phyloP scores from a whole-genome alignment of 2,329 filamentous ascomycete species.

The Cercospora brassicicola region DNA sequence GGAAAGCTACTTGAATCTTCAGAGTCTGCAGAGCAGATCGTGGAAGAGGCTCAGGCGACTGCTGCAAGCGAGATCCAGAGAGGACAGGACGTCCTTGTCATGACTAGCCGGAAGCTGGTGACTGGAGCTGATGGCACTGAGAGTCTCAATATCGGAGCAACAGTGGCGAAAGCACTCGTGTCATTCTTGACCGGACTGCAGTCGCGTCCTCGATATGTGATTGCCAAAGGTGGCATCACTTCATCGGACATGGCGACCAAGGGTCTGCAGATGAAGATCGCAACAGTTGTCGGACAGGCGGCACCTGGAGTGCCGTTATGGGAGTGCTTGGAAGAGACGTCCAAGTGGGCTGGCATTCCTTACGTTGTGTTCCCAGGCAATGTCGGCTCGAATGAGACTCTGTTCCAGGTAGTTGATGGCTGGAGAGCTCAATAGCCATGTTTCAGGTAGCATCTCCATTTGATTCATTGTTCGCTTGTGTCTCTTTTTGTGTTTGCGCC shows the following conservation, averaged over 20 bases:
- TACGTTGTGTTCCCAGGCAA: constrained; percentile 62
- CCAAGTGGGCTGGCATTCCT: constrained; percentile 53
- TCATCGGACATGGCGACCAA: constrained; percentile 61
- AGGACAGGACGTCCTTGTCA: constrained; percentile 58
- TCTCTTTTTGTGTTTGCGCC: background rate
- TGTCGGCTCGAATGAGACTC: constrained; percentile 52
- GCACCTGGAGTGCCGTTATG: constrained; percentile 60
- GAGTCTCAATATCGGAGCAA: constrained; percentile 57
- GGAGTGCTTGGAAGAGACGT: constrained; percentile 56
- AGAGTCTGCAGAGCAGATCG: constrained; percentile 40
- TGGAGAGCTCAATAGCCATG: constrained; percentile 32
- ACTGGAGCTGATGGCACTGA: constrained; percentile 52
- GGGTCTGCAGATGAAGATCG: constrained; percentile 55
- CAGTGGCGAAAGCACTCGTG: constrained; percentile 55
- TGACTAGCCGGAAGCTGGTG: constrained; percentile 59
- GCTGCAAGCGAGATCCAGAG: constrained; percentile 38
- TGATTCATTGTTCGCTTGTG: background rate
- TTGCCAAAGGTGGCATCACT: constrained; percentile 62
- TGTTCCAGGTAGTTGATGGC: constrained; percentile 49
- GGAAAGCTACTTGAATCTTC: constrained; percentile 48
- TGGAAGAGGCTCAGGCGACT: constrained; percentile 42
- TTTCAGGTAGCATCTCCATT: constrained; percentile 4
- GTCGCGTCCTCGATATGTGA: constrained; percentile 56
- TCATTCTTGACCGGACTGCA: constrained; percentile 50
- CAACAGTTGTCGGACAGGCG: constrained; percentile 58